A percentile compares a stretch with the other conserved stretches of the same genome.
phyloP scores from a whole-genome alignment of 2,329 filamentous ascomycete genomes.

The Taxawa tesnikishii region DNA sequence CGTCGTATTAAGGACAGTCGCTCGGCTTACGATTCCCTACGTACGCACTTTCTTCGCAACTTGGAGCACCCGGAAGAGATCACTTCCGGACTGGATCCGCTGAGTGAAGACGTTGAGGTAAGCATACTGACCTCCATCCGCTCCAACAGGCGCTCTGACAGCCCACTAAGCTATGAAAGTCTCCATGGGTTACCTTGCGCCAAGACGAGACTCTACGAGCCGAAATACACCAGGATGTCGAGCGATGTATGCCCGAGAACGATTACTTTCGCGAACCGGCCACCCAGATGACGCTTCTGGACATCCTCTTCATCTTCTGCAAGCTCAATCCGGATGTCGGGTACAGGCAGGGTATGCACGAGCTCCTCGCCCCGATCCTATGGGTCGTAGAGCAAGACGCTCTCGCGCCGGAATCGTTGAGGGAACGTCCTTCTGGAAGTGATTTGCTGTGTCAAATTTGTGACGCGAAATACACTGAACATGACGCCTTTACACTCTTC shows the following conservation, averaged over 20 bases:
- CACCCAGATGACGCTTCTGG: conserved; percentile 70
- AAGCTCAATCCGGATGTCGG: conserved; percentile 79
- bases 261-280: conserved; percentile 71
- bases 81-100: conserved; percentile 62
- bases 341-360: conserved; percentile 98
- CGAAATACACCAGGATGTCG: conserved; percentile 91
- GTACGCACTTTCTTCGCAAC: conserved; percentile 64
- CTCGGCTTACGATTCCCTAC: conserved; percentile 58
- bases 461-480: conserved; percentile 65
- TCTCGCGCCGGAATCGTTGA: conserved; percentile 24
- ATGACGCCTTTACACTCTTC: conserved; percentile 82
- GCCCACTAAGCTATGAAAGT: conserved; percentile 48
- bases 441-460: conserved; percentile 55
- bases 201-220: conserved; percentile 72
- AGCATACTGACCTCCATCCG: conserved; percentile 13
- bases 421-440: conserved; percentile 13
- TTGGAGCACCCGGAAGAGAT: conserved; percentile 78
- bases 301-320: conserved; percentile 89
- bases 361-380: conserved; percentile 78
- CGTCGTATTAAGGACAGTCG: conserved; percentile 55
- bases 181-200: conserved; percentile 79
- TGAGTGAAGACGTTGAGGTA: conserved; percentile 70
- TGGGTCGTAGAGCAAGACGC: conserved; percentile 78
- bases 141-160: conserved; percentile 23
- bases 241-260: conserved; percentile 80